Conservation (phyloP, 805 yeast species). For the Wickerhamiella occidentalis region DNA sequence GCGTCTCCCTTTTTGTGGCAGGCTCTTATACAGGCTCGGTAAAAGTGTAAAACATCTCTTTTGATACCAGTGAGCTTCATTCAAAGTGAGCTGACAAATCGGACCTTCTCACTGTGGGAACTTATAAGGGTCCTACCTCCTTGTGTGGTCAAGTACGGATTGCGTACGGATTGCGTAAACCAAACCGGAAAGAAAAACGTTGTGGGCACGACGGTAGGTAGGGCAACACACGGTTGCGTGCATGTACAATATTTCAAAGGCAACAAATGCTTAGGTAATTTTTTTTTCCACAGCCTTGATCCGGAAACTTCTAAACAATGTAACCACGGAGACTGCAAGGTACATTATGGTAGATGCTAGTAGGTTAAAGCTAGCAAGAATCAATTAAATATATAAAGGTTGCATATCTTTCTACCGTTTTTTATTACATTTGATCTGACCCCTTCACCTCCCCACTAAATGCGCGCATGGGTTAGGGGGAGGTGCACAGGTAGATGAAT, state of each 20-base stretch:
- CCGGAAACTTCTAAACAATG: conserved; percentile 6
- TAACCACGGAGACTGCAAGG: not conserved
- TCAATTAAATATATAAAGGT: too few relatives aligned
- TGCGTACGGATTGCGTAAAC: not conserved
- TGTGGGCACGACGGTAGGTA: not conserved
- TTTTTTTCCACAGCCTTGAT: not conserved
- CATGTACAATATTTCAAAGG: not conserved
- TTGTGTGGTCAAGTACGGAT: too few relatives aligned
- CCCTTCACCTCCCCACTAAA: not conserved
- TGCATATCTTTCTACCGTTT: too few relatives aligned
- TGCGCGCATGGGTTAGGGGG: not conserved
- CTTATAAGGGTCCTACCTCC: too few relatives aligned
- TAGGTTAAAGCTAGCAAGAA: too few relatives aligned
- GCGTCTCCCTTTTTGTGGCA: conserved; percentile 40
- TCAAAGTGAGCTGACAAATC: conserved; percentile 4
- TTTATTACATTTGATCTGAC: too few relatives aligned
- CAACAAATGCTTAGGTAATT: not conserved
- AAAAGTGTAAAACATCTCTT: conserved; percentile 35
- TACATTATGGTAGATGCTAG: too few relatives aligned
- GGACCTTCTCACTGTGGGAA: too few relatives aligned
- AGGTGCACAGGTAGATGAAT: too few relatives aligned
- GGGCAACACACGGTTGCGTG: not conserved
- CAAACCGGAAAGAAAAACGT: not conserved
- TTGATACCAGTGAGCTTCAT: conserved; percentile 30
- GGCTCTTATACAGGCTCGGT: conserved; percentile 38